These are phyloP conservation scores for Rhynchosporium agropyri DNA, from an alignment of 2,329 filamentous ascomycete genomes.

Conservation along the genomic window DNA sequence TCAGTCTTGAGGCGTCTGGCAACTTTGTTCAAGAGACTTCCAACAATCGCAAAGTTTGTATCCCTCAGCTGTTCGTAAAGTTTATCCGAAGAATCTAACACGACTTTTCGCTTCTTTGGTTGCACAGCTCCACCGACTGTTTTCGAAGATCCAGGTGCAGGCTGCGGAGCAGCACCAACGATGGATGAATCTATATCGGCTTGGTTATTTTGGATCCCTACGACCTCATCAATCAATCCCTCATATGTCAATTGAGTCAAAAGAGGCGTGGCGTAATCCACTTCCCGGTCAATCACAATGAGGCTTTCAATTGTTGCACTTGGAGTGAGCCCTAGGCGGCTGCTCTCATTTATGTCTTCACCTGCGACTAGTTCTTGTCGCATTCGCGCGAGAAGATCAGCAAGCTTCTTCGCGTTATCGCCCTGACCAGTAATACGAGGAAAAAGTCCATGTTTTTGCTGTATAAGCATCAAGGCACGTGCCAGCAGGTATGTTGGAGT, in stretches of 20 bases:
- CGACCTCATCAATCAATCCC: constrained; percentile 90
- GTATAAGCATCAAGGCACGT: constrained; percentile 90
- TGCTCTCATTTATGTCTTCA: constrained; percentile 67
- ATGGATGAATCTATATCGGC: constrained; percentile 90
- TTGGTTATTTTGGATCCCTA: constrained; percentile 89
- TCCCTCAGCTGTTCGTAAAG: constrained; percentile 87
- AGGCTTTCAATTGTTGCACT: constrained; percentile 87
- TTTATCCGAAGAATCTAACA: constrained; percentile 85
- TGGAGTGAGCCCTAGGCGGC: constrained; percentile 72
- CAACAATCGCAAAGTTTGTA: constrained; percentile 94
- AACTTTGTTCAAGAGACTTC: constrained; percentile 84
- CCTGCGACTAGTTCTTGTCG: constrained; percentile 83
- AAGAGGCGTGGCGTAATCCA: constrained; percentile 88
- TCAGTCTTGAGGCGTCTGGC: constrained; percentile 84
- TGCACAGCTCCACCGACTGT: constrained; percentile 60
- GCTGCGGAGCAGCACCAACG: constrained; percentile 70
- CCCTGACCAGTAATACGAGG: constrained; percentile 94
- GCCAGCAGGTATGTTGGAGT: constrained; percentile 88
- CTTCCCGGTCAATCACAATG: constrained; percentile 92
- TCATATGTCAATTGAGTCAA: constrained; percentile 97
- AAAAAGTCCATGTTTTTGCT: constrained; percentile 89
- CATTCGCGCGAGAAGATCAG: constrained; percentile 87
- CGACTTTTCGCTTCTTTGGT: constrained; percentile 82
- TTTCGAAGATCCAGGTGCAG: constrained; percentile 56
- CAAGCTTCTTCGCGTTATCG: constrained; percentile 86